Conservation (phyloP, 2,329 filamentous ascomycete species). For the Fusarium mundagurra region DNA sequence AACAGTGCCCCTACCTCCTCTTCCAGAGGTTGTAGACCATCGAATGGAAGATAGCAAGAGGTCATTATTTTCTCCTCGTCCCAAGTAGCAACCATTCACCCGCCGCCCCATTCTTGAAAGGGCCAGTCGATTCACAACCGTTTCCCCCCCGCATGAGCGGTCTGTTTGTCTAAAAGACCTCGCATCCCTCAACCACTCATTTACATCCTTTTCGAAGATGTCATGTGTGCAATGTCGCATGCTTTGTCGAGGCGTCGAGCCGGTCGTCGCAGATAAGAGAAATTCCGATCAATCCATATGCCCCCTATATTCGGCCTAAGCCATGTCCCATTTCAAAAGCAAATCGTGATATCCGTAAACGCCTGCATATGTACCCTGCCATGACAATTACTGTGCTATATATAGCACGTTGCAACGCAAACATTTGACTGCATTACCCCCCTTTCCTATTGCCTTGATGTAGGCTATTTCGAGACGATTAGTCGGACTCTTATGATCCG, state of each 20-base stretch:
- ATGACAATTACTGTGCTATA: conserved; percentile 18
- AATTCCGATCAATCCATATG: conserved; percentile 10
- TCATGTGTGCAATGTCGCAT: conserved; percentile 13
- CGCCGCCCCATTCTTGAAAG: conserved; percentile 1
- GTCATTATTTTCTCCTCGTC: conserved; percentile 22
- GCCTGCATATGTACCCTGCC: conserved; percentile 22
- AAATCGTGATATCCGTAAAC: conserved; percentile 35
- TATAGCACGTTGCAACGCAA: conserved; percentile 16
- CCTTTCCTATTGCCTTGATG: conserved; percentile 10
- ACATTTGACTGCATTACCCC: conserved; percentile 25
- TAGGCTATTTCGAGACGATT: conserved; percentile 32
- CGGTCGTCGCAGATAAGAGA: conserved; percentile 18
- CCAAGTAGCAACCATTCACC: background rate
- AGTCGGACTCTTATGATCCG: conserved; percentile 29
- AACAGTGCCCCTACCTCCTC: background rate
- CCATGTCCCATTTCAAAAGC: conserved; percentile 23
- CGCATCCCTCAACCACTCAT: conserved; percentile 5
- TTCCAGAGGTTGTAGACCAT: conserved; percentile 8
- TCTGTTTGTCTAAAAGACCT: conserved; percentile 41
- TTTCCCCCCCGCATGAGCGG: conserved; percentile 43
- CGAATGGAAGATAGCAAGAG: conserved; percentile 15
- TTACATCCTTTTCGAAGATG: background rate
- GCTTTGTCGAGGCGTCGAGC: conserved; percentile 17
- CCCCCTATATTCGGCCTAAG: conserved; percentile 5
- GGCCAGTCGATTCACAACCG: conserved; percentile 22